Evolutionary conservation across 2,329 filamentous ascomycete genomes (phyloP).

Genomic region (Mycosphaerella sp.): DNA sequence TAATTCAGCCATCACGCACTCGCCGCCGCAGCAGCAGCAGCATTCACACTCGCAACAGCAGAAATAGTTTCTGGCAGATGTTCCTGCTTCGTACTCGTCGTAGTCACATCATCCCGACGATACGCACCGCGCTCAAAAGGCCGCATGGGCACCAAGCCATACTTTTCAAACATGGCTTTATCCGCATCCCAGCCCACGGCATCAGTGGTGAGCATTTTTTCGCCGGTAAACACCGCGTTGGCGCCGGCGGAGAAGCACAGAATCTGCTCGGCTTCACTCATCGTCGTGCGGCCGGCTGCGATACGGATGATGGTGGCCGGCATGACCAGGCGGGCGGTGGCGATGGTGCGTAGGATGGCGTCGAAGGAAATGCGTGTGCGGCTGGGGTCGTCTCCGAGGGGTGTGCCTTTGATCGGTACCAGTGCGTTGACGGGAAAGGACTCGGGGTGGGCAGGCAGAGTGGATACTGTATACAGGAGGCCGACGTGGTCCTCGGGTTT

Average conservation of each 20-base stretch:
- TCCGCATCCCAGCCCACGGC: slow-evolving; percentile 91
- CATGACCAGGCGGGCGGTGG: slow-evolving; percentile 76
- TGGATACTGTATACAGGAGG: slow-evolving; percentile 74
- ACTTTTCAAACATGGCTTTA: slow-evolving; percentile 71
- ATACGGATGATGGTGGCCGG: slow-evolving; percentile 80
- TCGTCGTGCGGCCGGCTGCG: slow-evolving; percentile 74
- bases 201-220: slow-evolving; percentile 92
- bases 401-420: slow-evolving; percentile 85
- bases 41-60: not conserved
- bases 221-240: slow-evolving; percentile 90
- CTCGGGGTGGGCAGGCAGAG: slow-evolving; percentile 74
- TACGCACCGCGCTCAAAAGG: slow-evolving; percentile 34
- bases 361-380: slow-evolving; percentile 66
- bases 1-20: not conserved
- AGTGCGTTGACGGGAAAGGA: slow-evolving; percentile 88
- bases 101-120: slow-evolving; percentile 27
- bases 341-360: slow-evolving; percentile 72
- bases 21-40: slow-evolving; percentile 4
- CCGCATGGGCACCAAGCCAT: slow-evolving; percentile 74
- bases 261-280: slow-evolving; percentile 83
- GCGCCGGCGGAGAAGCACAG: slow-evolving; percentile 86
- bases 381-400: slow-evolving; percentile 57
- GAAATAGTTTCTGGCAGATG: not conserved
- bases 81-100: too few species aligned
- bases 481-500: slow-evolving; percentile 72